Evolutionary conservation across 2,329 filamentous ascomycete genomes (phyloP), one percentile per base, ranked within the genome.

Genomic region (Ophiostoma montium): DNA sequence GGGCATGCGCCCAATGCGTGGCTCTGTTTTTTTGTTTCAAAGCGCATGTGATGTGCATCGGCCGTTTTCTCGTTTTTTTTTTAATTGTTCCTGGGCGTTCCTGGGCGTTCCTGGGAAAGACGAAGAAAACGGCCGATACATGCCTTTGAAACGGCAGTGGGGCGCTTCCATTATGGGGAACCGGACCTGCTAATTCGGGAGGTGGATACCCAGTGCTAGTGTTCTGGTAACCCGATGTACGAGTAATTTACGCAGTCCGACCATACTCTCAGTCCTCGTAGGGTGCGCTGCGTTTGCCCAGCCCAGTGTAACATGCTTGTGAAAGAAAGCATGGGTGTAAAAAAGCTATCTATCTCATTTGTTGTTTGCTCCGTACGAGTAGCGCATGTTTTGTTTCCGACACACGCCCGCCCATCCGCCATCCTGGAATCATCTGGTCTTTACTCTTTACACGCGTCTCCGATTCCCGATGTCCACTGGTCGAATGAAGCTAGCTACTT

Each of bases 81-180:
- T n/a, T n/a, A n/a, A n/a, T n/a, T n/a, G n/a, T n/a, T n/a, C n/a
- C n/a, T n/a, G n/a, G n/a, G n/a, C n/a, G n/a, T n/a, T n/a, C n/a
- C n/a, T n/a, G n/a, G n/a, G n/a, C n/a, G n/a, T n/a, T n/a, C n/a
- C n/a, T n/a, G n/a, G n/a, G n/a, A n/a, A n/a, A n/a, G n/a, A n/a
- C n/a, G 27, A 21, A 9, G 11, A 44, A 48, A 52, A 46, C 50
- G 35, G 36, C 50, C 46, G 33, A 46, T 33, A 11, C 31, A 31
- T 41, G 39, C 23, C 42, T 50, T 49, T 52, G 51, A 52, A 52
- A 52, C 51, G 45, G 39, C 32, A 50, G 51, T 52, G 51, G 51
- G 21, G 48, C 23, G 23, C 8, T 23, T 21, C 30, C 16, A 23
- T 42, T 30, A 50, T 52, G 51, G 51, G 47, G 51, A 52, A 50